Evolutionary conservation across 2,329 filamentous ascomycete species (phyloP), one percentile per base, ranked within the genome.

Genomic region (Gyromitra esculenta): DNA sequence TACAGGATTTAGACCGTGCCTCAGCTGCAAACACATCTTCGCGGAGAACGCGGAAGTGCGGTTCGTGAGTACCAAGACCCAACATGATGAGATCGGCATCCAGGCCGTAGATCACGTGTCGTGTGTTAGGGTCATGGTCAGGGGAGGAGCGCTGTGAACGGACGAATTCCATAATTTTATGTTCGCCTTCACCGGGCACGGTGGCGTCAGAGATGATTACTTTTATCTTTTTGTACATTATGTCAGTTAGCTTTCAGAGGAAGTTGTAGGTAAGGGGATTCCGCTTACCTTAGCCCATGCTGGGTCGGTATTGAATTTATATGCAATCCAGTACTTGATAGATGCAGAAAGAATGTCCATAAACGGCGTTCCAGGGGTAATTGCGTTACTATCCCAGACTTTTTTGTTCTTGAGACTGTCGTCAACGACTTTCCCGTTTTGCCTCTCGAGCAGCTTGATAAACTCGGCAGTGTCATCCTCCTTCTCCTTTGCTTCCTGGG

Each of bases 61-160:
- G 96, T 83, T 99, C 96, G 84, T 99, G 96, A 15, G 96, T 99
- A 35, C 92, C 96, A 80, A 99, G 89, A 76, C 95, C 96, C 82
- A 99, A 87, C 96, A 99, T 99, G 85, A 99, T 99, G 80, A 99
- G 87, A 87, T 99, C 96, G 76, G 96, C 96, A 86, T 99, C 96
- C 80, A 99, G 87, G 64, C 96, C 96, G 83, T 99, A 99, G 78
- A 99, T 97, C 81, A 99, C 96, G 85, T 99, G 96, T 77, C 92
- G 92, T 25, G 96, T 98, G 83, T 99, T 98, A 31, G 96, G 96
- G 82, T 99, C 91, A 84, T 99, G 94, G 79, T 96, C 91, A 4
- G 94, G 91, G 68, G 93, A 96, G 64, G 92, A 89, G 81, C 96
- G 90, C 84, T 99, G 96, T 48, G 95, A 97, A 81, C 96, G 91